Conservation (phyloP, 371 early-diverging fungal species). For the Apophysomyces elegans region DNA sequence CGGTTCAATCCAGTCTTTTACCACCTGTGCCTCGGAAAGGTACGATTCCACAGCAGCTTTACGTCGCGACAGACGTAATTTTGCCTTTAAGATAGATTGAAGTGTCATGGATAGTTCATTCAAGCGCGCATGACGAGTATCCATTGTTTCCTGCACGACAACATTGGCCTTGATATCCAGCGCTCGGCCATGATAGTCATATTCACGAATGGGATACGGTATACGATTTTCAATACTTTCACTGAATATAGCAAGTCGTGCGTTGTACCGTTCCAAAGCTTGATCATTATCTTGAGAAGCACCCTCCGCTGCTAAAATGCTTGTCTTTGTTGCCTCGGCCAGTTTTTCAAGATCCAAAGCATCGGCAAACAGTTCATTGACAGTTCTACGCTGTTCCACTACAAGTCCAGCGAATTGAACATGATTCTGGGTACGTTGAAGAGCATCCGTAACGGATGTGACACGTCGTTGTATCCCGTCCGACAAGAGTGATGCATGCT, state of each 20-base stretch:
- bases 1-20: slow-evolving; percentile 36
- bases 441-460: neutral
- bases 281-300: slow-evolving; percentile 9
- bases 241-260: slow-evolving; percentile 13
- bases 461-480: neutral
- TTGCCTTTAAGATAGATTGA: slow-evolving; percentile 31
- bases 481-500: neutral
- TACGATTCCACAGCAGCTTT: slow-evolving; percentile 42
- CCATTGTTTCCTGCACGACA: slow-evolving; percentile 31
- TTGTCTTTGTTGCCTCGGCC: slow-evolving; percentile 23
- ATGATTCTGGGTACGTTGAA: slow-evolving; percentile 14
- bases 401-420: slow-evolving; percentile 18
- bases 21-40: slow-evolving; percentile 30
- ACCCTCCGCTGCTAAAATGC: slow-evolving; percentile 18
- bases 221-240: slow-evolving; percentile 4
- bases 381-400: slow-evolving; percentile 12
- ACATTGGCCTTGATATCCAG: slow-evolving; percentile 29
- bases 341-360: slow-evolving; percentile 13
- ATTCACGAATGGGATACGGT: slow-evolving; percentile 31
- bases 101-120: slow-evolving; percentile 31
- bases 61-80: slow-evolving; percentile 36
- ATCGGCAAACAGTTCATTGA: slow-evolving; percentile 7
- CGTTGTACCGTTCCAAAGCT: slow-evolving; percentile 11
- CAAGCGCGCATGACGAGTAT: slow-evolving; percentile 32
- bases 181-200: slow-evolving; percentile 18